Base-by-base conservation (phyloP, 305 asterid genomes). In the Fraxinus sp. region DNA sequence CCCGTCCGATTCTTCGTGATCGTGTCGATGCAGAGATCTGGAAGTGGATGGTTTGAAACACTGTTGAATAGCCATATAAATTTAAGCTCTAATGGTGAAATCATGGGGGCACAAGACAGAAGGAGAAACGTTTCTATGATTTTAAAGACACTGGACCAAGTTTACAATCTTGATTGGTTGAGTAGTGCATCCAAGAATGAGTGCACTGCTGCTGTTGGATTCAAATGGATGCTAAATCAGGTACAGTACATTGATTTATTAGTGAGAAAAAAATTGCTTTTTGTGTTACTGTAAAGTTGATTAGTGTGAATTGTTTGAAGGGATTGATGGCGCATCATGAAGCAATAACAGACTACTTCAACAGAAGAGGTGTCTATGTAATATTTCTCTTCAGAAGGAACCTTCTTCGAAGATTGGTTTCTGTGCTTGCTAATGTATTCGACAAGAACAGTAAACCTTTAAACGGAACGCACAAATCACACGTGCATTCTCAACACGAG, bases 201-300 rank as follows among this genome's bases (percentile, higher is more conserved):
- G 77, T 95, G 98, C 87, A 83, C 94, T 0, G 94, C 94, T 77
- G 98, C 97, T 16, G 88, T 95, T 71, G 98, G 98, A 30, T 93
- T 95, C 86, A 95, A 95, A 85, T 95, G 98, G 97, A 95, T 95
- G 98, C 92, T 95, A 49, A 95, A 95, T 87, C 98, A 95, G 97
- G 98, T 92, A 83, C 20, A 3, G 8, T 59, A 20, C 6, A 59
- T 20, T 26, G 16, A 64, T 64, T 8, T 64, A 64, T 64, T 64
- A 64, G 73, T 64, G 35, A 24, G 32, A 8, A 62, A 8, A 49
- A 49, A 49, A 24, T 22, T 22, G 6, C 13, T 55, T n/a, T 0
- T 55, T 16, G 24, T 62, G 32, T 62, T 20, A 9, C 20, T 22
- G 30, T 62, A 62, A 64, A 64, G 73, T 24, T 2, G n/a, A 24